Evolutionary conservation across 257 asterid genomes (phyloP).

Genomic region (Solanum infundibuliforme): DNA sequence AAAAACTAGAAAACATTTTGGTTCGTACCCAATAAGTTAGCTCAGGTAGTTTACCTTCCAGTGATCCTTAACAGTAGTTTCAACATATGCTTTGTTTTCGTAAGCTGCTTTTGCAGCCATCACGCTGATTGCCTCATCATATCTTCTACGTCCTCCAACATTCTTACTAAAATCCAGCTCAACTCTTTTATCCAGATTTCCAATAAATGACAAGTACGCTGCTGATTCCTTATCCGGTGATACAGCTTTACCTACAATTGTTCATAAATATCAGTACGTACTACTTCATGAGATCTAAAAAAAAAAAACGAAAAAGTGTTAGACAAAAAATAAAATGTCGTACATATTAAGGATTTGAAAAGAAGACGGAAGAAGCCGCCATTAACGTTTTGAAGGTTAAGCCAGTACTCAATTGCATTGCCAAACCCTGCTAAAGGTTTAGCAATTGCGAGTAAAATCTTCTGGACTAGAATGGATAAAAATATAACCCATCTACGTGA

Average conservation of each 20-base stretch:
- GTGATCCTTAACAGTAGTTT: constrained; percentile 21
- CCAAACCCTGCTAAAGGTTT: constrained; percentile 36
- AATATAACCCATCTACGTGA: constrained; percentile 8
- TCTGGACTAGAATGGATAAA: constrained; percentile 8
- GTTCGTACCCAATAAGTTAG: not conserved
- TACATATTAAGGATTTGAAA: not conserved
- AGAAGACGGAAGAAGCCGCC: constrained; percentile 9
- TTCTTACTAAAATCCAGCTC: constrained; percentile 20
- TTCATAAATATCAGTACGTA: not conserved
- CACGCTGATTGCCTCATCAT: constrained; percentile 27
- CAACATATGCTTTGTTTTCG: constrained; percentile 39
- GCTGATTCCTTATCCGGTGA: constrained; percentile 19
- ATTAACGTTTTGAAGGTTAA: constrained; percentile 39
- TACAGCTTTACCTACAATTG: constrained; percentile 30
- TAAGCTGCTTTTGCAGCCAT: constrained; percentile 67
- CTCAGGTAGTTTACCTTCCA: constrained; percentile 41
- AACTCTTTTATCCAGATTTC: constrained; percentile 41
- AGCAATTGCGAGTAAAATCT: not conserved
- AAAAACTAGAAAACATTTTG: not conserved
- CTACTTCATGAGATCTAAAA: not conserved
- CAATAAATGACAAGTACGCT: constrained; percentile 24
- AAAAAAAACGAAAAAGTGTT: not conserved
- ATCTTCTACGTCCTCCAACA: constrained; percentile 17
- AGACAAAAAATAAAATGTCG: not conserved
- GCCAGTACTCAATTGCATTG: constrained; percentile 41